Percentiles rank a stretch among this genome's conserved stretches.
phyloP scores from a whole-genome alignment of 306 rosid genomes.

The Cucurbita argyrosperma region DNA sequence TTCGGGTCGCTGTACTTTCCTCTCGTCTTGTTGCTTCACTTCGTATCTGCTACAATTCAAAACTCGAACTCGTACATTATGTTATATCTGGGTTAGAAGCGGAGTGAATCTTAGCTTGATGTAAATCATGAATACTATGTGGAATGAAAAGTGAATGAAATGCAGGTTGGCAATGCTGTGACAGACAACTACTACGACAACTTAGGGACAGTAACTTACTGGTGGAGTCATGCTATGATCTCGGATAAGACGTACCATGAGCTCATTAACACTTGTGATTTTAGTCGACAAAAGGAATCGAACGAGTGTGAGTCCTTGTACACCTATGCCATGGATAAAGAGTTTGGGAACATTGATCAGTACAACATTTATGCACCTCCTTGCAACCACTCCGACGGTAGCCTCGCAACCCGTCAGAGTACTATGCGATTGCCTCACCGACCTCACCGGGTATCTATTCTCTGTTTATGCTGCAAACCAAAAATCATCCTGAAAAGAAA shows the following conservation, averaged over 20 bases:
- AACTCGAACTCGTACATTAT: neutral
- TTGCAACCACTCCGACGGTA: constrained; percentile 70
- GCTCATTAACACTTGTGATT: constrained; percentile 67
- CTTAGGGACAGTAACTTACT: constrained; percentile 82
- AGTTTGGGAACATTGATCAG: constrained; percentile 90
- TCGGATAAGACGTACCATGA: constrained; percentile 74
- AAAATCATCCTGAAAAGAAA: neutral
- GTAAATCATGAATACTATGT: neutral
- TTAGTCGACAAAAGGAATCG: constrained; percentile 60
- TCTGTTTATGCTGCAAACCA: neutral
- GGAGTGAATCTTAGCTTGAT: neutral
- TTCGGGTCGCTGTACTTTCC: neutral
- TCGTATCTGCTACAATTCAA: neutral
- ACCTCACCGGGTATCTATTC: constrained; percentile 28
- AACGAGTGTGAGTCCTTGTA: constrained; percentile 70
- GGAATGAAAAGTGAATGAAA: neutral
- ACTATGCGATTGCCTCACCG: constrained; percentile 65
- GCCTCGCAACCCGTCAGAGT: constrained; percentile 25
- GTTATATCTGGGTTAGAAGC: neutral
- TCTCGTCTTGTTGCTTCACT: neutral
- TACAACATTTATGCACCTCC: constrained; percentile 93
- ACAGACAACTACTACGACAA: constrained; percentile 87
- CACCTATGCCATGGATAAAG: constrained; percentile 85
- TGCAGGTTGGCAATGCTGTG: constrained; percentile 93
- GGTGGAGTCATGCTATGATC: constrained; percentile 99